phyloP scores from a whole-genome alignment of 148 eudicot genomes.

The Rhododendron williamsianum region DNA sequence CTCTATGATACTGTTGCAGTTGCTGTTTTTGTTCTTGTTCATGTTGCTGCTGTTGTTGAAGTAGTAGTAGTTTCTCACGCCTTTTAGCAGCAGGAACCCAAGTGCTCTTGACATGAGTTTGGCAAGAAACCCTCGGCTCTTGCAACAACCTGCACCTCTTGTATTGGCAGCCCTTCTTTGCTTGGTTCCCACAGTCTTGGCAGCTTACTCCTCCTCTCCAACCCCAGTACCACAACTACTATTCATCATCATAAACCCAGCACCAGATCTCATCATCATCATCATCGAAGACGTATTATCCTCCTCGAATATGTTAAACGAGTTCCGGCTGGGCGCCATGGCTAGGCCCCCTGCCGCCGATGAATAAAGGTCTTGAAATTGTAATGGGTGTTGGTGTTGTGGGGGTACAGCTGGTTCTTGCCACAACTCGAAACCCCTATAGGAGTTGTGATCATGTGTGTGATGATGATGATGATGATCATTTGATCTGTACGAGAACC shows the following conservation, averaged over 20 bases:
- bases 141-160: slow-evolving; percentile 68
- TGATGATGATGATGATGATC: too few species aligned
- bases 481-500: slow-evolving; percentile 13
- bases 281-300: slow-evolving; percentile 18
- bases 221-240: not conserved
- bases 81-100: slow-evolving; percentile 63
- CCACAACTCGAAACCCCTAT: slow-evolving; percentile 49
- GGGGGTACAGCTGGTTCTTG: slow-evolving; percentile 19
- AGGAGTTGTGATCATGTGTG: too few species aligned
- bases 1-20: slow-evolving; percentile 3
- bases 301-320: slow-evolving; percentile 12
- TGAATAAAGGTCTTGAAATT: slow-evolving; percentile 33
- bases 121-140: slow-evolving; percentile 57
- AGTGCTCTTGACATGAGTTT: slow-evolving; percentile 59
- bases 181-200: slow-evolving; percentile 68
- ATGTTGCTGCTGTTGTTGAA: slow-evolving; percentile 20
- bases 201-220: slow-evolving; percentile 37
- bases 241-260: slow-evolving; percentile 28
- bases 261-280: slow-evolving; percentile 15
- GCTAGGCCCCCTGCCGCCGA: slow-evolving; percentile 19
- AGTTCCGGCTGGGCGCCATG: slow-evolving; percentile 22
- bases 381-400: slow-evolving; percentile 21
- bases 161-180: slow-evolving; percentile 52
- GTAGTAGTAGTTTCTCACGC: slow-evolving; percentile 30
- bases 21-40: slow-evolving; percentile 14